Conservation (phyloP, 2,329 filamentous ascomycete genomes). For the Tolypocladium capitatum region DNA sequence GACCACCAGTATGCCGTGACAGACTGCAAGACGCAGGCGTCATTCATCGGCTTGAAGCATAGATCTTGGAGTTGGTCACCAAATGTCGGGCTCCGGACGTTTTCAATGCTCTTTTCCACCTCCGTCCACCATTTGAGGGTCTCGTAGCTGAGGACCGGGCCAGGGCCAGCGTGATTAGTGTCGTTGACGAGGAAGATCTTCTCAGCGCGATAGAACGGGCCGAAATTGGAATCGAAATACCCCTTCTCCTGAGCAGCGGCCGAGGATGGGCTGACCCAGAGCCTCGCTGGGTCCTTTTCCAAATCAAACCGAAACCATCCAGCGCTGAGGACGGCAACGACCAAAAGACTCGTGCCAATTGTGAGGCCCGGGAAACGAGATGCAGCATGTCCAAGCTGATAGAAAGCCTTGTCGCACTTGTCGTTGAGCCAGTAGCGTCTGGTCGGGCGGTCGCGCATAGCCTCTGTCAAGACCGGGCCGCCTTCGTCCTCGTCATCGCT, state of each 20-base stretch:
- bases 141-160: slow-evolving; percentile 76
- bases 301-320: slow-evolving; percentile 85
- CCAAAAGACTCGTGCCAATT: slow-evolving; percentile 59
- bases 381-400: slow-evolving; percentile 63
- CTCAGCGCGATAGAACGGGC: slow-evolving; percentile 88
- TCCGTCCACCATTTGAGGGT: slow-evolving; percentile 89
- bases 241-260: slow-evolving; percentile 82
- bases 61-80: slow-evolving; percentile 66
- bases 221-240: slow-evolving; percentile 88
- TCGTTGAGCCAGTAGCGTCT: slow-evolving; percentile 75
- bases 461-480: slow-evolving; percentile 58
- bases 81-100: slow-evolving; percentile 55
- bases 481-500: slow-evolving; percentile 94
- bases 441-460: slow-evolving; percentile 66
- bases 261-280: slow-evolving; percentile 96
- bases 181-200: slow-evolving; percentile 93
- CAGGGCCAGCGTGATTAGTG: slow-evolving; percentile 45
- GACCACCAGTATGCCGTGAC: slow-evolving; percentile 79
- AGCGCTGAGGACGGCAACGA: slow-evolving; percentile 67
- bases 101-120: slow-evolving; percentile 64
- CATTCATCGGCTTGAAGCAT: slow-evolving; percentile 85
- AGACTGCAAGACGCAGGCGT: slow-evolving; percentile 85
- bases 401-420: slow-evolving; percentile 68
- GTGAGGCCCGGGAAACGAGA: slow-evolving; percentile 77
- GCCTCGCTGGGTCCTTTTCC: slow-evolving; percentile 74